phyloP scores from a whole-genome alignment of 176 grass and related monocot genomes.

The Oryza meridionalis region DNA sequence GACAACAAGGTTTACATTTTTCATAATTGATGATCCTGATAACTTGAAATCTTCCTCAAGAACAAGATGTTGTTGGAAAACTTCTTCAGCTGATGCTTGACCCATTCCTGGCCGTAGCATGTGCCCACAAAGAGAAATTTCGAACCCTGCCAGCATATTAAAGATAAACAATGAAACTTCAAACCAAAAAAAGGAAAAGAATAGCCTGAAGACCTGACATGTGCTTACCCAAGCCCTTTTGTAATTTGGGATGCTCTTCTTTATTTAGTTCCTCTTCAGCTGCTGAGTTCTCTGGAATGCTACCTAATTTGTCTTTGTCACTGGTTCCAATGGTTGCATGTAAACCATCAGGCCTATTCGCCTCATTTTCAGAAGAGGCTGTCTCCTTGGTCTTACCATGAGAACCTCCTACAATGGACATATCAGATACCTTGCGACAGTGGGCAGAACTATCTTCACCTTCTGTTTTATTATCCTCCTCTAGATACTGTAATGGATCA shows the following conservation, averaged over 20 bases:
- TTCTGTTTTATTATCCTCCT: constrained; percentile 33
- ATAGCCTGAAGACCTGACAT: constrained; percentile 29
- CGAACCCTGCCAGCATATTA: constrained; percentile 64
- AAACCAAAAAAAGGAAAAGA: constrained; percentile 27
- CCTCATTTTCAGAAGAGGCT: constrained; percentile 34
- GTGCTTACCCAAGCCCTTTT: constrained; percentile 65
- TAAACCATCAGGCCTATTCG: constrained; percentile 32
- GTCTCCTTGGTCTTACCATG: constrained; percentile 26
- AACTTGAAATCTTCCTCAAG: constrained; percentile 69
- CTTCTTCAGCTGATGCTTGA: constrained; percentile 70
- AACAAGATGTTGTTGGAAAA: constrained; percentile 75
- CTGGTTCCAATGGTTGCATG: constrained; percentile 43
- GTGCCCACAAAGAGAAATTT: constrained; percentile 93
- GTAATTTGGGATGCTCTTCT: constrained; percentile 51
- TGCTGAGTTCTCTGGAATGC: constrained; percentile 52
- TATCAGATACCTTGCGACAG: constrained; percentile 31
- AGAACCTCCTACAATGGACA: constrained; percentile 40
- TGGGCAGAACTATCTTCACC: constrained; percentile 10
- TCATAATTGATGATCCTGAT: constrained; percentile 82
- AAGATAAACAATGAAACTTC: constrained; percentile 43
- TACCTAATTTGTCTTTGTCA: constrained; percentile 61
- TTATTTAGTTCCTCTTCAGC: constrained; percentile 60
- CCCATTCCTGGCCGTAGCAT: constrained; percentile 80
- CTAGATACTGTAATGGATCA: constrained; percentile 34
- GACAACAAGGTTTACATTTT: constrained; percentile 86